Conservation (phyloP, 805 yeast species). For the Saccharomyces jurei region DNA sequence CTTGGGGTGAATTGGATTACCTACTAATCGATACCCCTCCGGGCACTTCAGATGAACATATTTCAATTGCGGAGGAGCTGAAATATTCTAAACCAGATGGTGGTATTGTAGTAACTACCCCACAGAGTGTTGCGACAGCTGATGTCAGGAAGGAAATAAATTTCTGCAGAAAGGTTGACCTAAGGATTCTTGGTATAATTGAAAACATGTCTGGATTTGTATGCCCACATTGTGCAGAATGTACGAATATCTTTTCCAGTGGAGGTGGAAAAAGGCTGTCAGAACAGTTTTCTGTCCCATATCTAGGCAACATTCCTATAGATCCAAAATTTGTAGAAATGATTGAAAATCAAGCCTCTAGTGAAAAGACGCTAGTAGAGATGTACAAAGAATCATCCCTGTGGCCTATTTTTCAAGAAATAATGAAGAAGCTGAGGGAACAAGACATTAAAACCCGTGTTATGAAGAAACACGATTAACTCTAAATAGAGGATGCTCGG, state of each 20-base stretch:
- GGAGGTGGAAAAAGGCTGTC: slow-evolving; percentile 86
- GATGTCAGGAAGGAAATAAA: slow-evolving; percentile 93
- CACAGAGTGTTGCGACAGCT: slow-evolving; percentile 86
- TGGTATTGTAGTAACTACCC: slow-evolving; percentile 92
- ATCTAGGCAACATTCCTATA: slow-evolving; percentile 83
- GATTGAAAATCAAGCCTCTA: slow-evolving; percentile 51
- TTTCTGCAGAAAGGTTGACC: slow-evolving; percentile 79
- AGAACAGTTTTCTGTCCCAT: slow-evolving; percentile 50
- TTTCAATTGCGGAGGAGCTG: slow-evolving; percentile 89
- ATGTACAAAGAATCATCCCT: slow-evolving; percentile 31
- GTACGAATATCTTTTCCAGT: slow-evolving; percentile 82
- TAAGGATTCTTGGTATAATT: slow-evolving; percentile 73
- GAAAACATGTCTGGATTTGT: slow-evolving; percentile 97
- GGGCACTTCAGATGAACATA: slow-evolving; percentile 97
- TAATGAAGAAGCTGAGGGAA: slow-evolving; percentile 31
- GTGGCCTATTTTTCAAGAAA: slow-evolving; percentile 37
- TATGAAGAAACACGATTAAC: not conserved
- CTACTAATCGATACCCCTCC: slow-evolving; percentile 95
- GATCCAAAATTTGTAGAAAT: slow-evolving; percentile 86
- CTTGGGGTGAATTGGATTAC: slow-evolving; percentile 76
- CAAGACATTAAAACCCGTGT: not conserved
- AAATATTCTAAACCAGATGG: slow-evolving; percentile 71
- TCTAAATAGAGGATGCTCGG: not conserved
- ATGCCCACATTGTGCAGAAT: slow-evolving; percentile 89
- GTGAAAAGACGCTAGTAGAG: slow-evolving; percentile 28